Evolutionary conservation across 441 rosid species (phyloP).

Genomic region (Mallotus repandus): DNA sequence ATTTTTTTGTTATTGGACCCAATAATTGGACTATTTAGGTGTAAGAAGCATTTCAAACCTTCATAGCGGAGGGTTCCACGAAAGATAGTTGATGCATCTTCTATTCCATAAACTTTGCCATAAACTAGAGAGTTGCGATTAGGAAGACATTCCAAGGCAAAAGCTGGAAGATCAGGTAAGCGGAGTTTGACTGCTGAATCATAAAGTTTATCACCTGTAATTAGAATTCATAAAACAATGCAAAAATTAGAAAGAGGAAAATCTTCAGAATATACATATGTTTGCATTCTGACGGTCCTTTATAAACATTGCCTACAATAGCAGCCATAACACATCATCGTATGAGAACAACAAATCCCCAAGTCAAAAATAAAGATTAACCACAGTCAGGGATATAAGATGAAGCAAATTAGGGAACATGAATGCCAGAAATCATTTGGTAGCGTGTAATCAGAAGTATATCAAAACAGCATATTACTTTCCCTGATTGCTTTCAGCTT

Average conservation of each 20-base stretch:
- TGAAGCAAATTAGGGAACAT: not conserved
- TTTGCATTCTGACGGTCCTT: not conserved
- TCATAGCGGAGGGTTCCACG: constrained; percentile 97
- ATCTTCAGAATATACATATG: not conserved
- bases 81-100: constrained; percentile 68
- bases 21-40: constrained; percentile 5
- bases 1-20: not conserved
- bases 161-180: constrained; percentile 84
- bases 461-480: not conserved
- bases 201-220: constrained; percentile 67
- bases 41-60: constrained; percentile 41
- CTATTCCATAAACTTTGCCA: constrained; percentile 73
- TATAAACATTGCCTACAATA: not conserved
- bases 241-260: not conserved
- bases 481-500: constrained; percentile 20
- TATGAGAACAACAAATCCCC: not conserved
- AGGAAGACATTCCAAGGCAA: constrained; percentile 90
- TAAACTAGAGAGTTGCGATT: constrained; percentile 83
- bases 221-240: constrained; percentile 20
- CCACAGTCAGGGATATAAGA: not conserved
- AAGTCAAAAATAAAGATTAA: not conserved
- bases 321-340: not conserved
- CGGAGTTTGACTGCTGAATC: constrained; percentile 66
- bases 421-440: not conserved
- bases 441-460: not conserved